Percentiles rank a stretch among this genome's conserved stretches.
phyloP scores from a whole-genome alignment of 2,329 filamentous ascomycete genomes.

The Colletotrichum destructivum region DNA sequence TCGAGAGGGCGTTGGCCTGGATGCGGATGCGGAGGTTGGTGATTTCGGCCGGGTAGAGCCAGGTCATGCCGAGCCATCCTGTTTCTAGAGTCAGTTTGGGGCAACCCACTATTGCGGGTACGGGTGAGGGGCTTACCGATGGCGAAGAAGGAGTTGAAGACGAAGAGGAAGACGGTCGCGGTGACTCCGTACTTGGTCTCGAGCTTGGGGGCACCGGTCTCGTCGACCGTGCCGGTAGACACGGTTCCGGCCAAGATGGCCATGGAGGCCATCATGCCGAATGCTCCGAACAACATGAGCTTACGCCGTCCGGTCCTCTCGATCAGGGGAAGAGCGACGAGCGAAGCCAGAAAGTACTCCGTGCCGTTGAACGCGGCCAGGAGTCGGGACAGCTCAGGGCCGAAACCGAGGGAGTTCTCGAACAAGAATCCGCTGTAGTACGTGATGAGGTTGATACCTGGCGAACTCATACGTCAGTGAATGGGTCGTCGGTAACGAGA shows the following conservation, averaged over 20 bases:
- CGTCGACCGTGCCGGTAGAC: conserved; percentile 50
- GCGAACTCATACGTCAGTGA: conserved; percentile 21
- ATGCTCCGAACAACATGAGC: conserved; percentile 75
- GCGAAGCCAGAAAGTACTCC: conserved; percentile 58
- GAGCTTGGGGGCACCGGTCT: conserved; percentile 47
- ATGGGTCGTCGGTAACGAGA: too few species aligned
- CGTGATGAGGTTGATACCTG: conserved; percentile 53
- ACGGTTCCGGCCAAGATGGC: conserved; percentile 61
- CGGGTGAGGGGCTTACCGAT: conserved; percentile 48
- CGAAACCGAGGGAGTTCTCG: conserved; percentile 62
- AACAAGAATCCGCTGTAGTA: conserved; percentile 53
- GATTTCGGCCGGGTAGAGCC: conserved; percentile 75
- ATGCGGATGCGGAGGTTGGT: conserved; percentile 72
- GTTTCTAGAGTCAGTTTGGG: background rate
- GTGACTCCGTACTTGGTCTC: conserved; percentile 48
- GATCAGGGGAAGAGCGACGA: conserved; percentile 57
- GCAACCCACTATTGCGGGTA: rapidly evolving
- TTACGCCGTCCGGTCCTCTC: conserved; percentile 71
- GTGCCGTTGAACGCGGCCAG: conserved; percentile 68
- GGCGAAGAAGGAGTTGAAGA: conserved; percentile 75
- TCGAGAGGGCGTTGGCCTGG: conserved; percentile 75
- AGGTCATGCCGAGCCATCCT: conserved; percentile 73
- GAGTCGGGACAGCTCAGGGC: conserved; percentile 64
- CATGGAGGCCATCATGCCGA: conserved; percentile 75
- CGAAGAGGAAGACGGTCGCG: conserved; percentile 68